Conservation (phyloP, 2,329 filamentous ascomycete species). For the Xylaria arbuscula region DNA sequence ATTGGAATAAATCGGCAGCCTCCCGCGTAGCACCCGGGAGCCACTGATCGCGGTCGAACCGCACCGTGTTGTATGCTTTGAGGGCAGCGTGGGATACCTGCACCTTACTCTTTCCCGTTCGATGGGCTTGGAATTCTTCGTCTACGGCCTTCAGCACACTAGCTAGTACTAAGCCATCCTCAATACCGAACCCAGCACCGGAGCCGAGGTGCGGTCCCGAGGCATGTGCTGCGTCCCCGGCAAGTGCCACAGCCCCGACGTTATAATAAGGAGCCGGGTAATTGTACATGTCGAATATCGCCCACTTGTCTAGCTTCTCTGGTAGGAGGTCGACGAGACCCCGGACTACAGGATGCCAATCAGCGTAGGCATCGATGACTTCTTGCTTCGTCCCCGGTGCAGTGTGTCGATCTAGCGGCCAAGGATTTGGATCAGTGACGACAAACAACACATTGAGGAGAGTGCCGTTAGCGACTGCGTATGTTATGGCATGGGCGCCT, state of each 20-base stretch:
- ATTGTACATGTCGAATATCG: slow-evolving; percentile 63
- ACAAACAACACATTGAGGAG: slow-evolving; percentile 68
- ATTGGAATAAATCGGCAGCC: slow-evolving; percentile 49
- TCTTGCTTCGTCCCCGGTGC: slow-evolving; percentile 54
- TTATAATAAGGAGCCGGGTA: slow-evolving; percentile 59
- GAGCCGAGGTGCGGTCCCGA: slow-evolving; percentile 65
- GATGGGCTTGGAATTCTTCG: slow-evolving; percentile 16
- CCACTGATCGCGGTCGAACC: slow-evolving; percentile 49
- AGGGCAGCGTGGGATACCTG: slow-evolving; percentile 45
- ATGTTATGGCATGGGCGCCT: slow-evolving; percentile 68
- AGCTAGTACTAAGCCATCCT: slow-evolving; percentile 59
- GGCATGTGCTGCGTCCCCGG: slow-evolving; percentile 69
- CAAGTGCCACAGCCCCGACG: slow-evolving; percentile 58
- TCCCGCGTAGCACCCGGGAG: slow-evolving; percentile 48
- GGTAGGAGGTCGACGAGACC: slow-evolving; percentile 58
- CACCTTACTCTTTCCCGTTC: slow-evolving; percentile 23
- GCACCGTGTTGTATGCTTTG: slow-evolving; percentile 44
- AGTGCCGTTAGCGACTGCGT: slow-evolving; percentile 67
- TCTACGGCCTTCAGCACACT: slow-evolving; percentile 41
- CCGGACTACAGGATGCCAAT: slow-evolving; percentile 56
- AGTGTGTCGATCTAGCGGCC: slow-evolving; percentile 50
- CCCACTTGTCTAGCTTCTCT: slow-evolving; percentile 64
- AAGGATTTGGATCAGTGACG: slow-evolving; percentile 53
- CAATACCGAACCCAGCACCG: slow-evolving; percentile 66
- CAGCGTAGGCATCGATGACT: slow-evolving; percentile 54